These are phyloP conservation scores for Fusarium penzigii DNA, from an alignment of 2,329 filamentous ascomycete species.

Conservation along the genomic window DNA sequence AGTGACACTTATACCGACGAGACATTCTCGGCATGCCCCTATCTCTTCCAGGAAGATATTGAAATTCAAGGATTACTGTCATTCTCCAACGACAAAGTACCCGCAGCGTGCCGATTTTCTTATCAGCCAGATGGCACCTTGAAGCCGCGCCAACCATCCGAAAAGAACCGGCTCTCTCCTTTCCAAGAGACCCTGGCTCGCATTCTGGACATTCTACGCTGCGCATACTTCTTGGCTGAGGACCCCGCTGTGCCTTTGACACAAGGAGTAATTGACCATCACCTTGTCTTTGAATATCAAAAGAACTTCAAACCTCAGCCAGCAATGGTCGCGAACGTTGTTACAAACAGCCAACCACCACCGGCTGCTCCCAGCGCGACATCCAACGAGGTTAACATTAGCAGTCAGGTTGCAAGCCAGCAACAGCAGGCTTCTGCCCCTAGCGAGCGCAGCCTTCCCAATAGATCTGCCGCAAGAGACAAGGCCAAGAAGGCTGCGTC, in stretches of 20 bases:
- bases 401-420: background rate
- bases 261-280: constrained; percentile 28
- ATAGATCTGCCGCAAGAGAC: constrained; percentile 1
- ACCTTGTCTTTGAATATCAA: constrained; percentile 37
- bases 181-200: constrained; percentile 46
- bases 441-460: constrained; percentile 6
- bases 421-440: background rate
- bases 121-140: constrained; percentile 35
- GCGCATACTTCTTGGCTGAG: constrained; percentile 49
- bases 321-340: background rate
- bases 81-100: constrained; percentile 40
- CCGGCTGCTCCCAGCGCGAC: background rate
- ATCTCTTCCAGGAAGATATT: constrained; percentile 54
- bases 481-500: constrained; percentile 6
- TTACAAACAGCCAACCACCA: background rate
- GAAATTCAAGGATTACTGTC: constrained; percentile 47
- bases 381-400: background rate
- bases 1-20: constrained; percentile 42
- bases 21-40: constrained; percentile 43
- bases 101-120: constrained; percentile 42
- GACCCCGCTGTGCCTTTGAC: constrained; percentile 42
- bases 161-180: constrained; percentile 32
- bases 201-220: constrained; percentile 50
- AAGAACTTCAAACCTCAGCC: constrained; percentile 4
- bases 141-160: constrained; percentile 41